These are phyloP conservation scores for Manihot esculenta DNA, from an alignment of 441 rosid species.

Conservation along the genomic window DNA sequence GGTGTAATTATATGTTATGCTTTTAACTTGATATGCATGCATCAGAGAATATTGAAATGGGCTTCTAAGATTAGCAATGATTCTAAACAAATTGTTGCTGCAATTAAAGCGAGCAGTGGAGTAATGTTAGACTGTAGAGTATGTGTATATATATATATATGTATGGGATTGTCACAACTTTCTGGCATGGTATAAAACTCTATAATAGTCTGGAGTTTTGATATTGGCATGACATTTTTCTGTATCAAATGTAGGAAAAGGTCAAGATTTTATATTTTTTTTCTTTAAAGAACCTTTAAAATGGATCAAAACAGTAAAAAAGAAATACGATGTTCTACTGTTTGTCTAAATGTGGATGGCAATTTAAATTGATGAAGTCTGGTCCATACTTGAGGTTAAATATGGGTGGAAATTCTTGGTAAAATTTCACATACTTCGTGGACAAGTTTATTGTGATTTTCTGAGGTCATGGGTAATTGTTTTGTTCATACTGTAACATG, in stretches of 20 bases:
- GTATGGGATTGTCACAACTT: too few relatives aligned
- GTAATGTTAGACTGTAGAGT: neutral
- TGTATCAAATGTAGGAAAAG: neutral
- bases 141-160: too few relatives aligned
- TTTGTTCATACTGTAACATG: neutral
- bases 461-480: neutral
- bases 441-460: neutral
- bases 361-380: neutral
- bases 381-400: neutral
- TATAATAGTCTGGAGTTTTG: neutral
- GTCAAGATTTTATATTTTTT: too few relatives aligned
- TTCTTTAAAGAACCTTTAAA: neutral
- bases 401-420: neutral
- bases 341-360: neutral
- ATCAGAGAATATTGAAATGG: neutral
- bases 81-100: slow-evolving; percentile 4
- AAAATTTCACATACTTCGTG: neutral
- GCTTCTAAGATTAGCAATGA: neutral
- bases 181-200: neutral
- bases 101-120: neutral
- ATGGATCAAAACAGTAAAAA: neutral
- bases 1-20: neutral
- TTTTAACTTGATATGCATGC: neutral
- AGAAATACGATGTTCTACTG: neutral
- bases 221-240: neutral